Conservation (phyloP, 2,329 filamentous ascomycete genomes). For the Alternaria gaisen region DNA sequence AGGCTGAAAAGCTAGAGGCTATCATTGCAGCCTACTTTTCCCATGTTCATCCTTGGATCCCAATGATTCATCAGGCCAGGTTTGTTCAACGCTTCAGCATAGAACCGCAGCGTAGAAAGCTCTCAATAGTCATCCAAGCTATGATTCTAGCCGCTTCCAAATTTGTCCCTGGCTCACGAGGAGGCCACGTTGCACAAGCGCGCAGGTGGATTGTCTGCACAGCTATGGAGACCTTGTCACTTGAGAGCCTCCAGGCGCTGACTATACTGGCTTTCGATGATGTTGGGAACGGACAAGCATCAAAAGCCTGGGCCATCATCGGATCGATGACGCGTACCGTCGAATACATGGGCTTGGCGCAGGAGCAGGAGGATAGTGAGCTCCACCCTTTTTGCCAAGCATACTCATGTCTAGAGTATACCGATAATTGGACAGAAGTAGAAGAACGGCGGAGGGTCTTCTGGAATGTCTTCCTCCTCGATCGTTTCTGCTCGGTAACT, state of each 20-base stretch:
- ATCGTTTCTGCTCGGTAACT: constrained; percentile 28
- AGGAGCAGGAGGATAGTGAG: constrained; percentile 25
- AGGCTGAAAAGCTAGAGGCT: not conserved
- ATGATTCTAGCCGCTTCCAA: not conserved
- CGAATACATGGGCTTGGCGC: constrained; percentile 25
- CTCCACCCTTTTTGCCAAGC: constrained; percentile 22
- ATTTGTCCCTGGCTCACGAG: not conserved
- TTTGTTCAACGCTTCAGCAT: constrained; percentile 17
- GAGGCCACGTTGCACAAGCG: not conserved
- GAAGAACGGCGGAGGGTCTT: constrained; percentile 31
- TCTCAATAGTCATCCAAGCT: not conserved
- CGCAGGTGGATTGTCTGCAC: not conserved
- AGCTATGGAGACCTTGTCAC: constrained; percentile 21
- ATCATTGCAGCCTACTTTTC: constrained; percentile 22
- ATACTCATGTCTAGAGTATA: not conserved
- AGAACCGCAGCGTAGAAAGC: not conserved
- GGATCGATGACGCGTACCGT: constrained; percentile 30
- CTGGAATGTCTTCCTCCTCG: constrained; percentile 32
- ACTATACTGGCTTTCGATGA: constrained; percentile 27
- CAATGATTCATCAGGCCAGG: constrained; percentile 27
- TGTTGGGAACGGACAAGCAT: constrained; percentile 25
- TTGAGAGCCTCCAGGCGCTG: constrained; percentile 24
- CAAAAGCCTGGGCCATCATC: constrained; percentile 27
- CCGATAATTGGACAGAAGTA: constrained; percentile 22
- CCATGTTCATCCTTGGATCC: constrained; percentile 28